These are phyloP conservation scores for Ophiostoma himal-ulmi DNA, from an alignment of 2,329 filamentous ascomycete species.

Conservation along the genomic window DNA sequence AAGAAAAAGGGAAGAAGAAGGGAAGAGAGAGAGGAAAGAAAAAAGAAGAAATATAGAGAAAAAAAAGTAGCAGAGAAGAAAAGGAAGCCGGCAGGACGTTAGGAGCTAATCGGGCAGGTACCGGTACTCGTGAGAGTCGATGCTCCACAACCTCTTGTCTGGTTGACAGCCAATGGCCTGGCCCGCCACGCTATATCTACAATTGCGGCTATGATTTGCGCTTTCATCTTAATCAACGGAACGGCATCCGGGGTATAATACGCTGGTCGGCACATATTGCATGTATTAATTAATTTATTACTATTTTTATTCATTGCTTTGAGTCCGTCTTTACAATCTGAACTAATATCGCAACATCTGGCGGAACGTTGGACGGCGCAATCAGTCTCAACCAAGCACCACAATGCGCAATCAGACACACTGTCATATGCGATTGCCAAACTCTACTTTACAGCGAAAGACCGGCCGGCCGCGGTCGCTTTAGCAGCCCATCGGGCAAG, in stretches of 20 bases:
- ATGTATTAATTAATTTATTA: too few species aligned
- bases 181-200: background rate
- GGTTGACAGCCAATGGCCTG: background rate
- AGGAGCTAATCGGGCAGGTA: slow-evolving; percentile 6
- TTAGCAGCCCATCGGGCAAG: slow-evolving; percentile 15
- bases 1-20: background rate
- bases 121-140: background rate
- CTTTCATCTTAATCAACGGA: background rate
- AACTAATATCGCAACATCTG: background rate
- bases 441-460: background rate
- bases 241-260: background rate
- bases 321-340: background rate
- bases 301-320: too few species aligned
- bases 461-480: slow-evolving; percentile 22
- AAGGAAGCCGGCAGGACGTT: slow-evolving; percentile 10
- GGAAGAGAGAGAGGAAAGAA: background rate
- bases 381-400: background rate
- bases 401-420: background rate
- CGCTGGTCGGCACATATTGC: background rate
- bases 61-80: background rate
- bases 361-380: background rate
- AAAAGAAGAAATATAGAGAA: background rate
- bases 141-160: slow-evolving; percentile 8
- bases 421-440: too few species aligned
- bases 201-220: background rate